Conservation (phyloP, 345 rosid species). For the Citrus reticulata region DNA sequence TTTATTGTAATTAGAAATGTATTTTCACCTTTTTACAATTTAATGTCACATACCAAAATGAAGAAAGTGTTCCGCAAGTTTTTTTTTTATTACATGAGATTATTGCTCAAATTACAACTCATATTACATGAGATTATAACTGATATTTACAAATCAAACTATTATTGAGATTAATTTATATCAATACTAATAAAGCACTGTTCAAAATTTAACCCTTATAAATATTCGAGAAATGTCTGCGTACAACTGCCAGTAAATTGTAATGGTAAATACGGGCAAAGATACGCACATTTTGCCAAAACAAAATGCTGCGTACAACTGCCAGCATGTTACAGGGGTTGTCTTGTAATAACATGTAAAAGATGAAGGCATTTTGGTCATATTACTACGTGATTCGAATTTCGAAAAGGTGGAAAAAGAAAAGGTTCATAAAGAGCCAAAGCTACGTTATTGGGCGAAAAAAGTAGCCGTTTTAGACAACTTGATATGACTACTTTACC, state of each 20-base stretch:
- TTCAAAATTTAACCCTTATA: accelerated
- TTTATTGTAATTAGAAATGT: too few relatives aligned
- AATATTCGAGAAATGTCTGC: too few relatives aligned
- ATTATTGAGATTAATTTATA: accelerated
- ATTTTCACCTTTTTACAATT: background rate
- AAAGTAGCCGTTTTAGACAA: slow-evolving; percentile 9
- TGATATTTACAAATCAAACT: too few relatives aligned
- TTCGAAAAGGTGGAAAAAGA: background rate
- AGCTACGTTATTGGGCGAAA: background rate
- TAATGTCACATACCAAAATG: background rate
- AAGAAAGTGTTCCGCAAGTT: background rate
- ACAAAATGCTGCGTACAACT: background rate
- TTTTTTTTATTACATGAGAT: too few relatives aligned
- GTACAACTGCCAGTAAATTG: background rate
- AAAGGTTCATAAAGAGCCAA: background rate
- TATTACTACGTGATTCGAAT: background rate
- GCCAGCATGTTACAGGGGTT: background rate
- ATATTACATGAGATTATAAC: too few relatives aligned
- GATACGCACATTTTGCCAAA: background rate
- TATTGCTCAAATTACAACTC: too few relatives aligned
- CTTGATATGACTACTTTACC: background rate
- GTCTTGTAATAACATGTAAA: background rate
- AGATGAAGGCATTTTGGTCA: background rate
- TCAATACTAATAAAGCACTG: too few relatives aligned
- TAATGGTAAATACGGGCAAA: background rate